phyloP scores from a whole-genome alignment of 2,329 filamentous ascomycete species.

The Cladosporium cucumerinum region DNA sequence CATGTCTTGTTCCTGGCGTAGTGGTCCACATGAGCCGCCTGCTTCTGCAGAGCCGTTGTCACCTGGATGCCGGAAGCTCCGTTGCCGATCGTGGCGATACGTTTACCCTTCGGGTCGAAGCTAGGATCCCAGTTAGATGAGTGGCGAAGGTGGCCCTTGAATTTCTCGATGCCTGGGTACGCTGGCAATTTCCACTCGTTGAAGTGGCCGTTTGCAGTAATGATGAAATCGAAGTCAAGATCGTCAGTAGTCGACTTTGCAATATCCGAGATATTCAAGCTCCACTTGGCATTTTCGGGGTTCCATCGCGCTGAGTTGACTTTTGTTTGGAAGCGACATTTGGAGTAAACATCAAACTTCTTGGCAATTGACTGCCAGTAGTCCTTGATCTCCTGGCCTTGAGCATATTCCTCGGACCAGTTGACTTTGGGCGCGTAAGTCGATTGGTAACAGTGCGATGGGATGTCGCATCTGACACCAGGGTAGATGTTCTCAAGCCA shows the following conservation, averaged over 20 bases:
- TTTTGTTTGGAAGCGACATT: constrained; percentile 54
- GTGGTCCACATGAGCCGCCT: constrained; percentile 53
- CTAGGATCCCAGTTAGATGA: constrained; percentile 38
- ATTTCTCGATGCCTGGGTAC: constrained; percentile 46
- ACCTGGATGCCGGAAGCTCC: constrained; percentile 44
- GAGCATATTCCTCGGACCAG: constrained; percentile 67
- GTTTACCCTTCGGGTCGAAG: constrained; percentile 36
- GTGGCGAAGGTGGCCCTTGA: constrained; percentile 39
- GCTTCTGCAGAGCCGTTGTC: constrained; percentile 49
- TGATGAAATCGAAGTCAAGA: constrained; percentile 58
- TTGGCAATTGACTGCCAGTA: constrained; percentile 63
- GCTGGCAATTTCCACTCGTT: constrained; percentile 63
- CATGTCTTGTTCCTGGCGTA: constrained; percentile 65
- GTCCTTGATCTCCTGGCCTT: constrained; percentile 62
- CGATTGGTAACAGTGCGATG: constrained; percentile 67
- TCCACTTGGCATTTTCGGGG: constrained; percentile 53
- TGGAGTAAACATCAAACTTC: constrained; percentile 63
- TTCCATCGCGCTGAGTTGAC: constrained; percentile 59
- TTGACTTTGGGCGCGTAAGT: constrained; percentile 65
- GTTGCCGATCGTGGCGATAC: constrained; percentile 43
- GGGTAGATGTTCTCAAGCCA: constrained; percentile 56
- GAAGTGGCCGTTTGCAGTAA: constrained; percentile 64
- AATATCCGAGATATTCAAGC: constrained; percentile 49
- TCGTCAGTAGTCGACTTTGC: constrained; percentile 12
- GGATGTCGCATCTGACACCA: constrained; percentile 66